These are phyloP conservation scores for Prosopis cineraria DNA, from an alignment of 306 rosid genomes.

Conservation along the genomic window DNA sequence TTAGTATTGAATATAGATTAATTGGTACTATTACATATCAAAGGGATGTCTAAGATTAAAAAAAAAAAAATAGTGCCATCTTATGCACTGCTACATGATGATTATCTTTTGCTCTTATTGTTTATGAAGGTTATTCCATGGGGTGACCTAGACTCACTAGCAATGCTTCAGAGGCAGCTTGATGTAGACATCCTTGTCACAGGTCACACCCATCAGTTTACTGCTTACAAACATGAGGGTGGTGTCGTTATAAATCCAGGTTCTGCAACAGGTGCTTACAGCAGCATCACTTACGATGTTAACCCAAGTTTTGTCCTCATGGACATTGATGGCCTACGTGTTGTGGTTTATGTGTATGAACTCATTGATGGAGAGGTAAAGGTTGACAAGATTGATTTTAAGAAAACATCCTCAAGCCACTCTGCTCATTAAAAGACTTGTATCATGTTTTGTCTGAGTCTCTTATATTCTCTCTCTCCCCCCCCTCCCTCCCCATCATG, in stretches of 20 bases:
- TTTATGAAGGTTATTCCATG: slow-evolving; percentile 90
- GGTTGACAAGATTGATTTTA: slow-evolving; percentile 99
- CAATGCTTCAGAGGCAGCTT: slow-evolving; percentile 98
- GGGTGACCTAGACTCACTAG: slow-evolving; percentile 99
- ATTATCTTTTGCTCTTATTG: slow-evolving; percentile 20
- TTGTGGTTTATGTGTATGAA: slow-evolving; percentile 95
- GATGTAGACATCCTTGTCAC: slow-evolving; percentile 98
- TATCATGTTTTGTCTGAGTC: slow-evolving; percentile 13
- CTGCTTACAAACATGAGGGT: slow-evolving; percentile 97
- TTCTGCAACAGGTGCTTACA: slow-evolving; percentile 94
- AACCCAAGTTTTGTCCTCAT: slow-evolving; percentile 98
- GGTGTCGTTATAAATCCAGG: slow-evolving; percentile 99
- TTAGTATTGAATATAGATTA: neutral
- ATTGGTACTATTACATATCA: neutral
- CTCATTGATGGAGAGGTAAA: slow-evolving; percentile 97
- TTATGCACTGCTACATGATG: slow-evolving; percentile 11
- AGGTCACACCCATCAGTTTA: slow-evolving; percentile 95
- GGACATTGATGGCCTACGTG: slow-evolving; percentile 97
- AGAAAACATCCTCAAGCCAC: slow-evolving; percentile 80
- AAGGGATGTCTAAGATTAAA: neutral
- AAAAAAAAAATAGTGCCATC: neutral
- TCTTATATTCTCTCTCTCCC: slow-evolving; percentile 8
- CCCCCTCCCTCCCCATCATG: neutral
- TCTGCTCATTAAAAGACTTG: slow-evolving; percentile 58
- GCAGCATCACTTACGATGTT: slow-evolving; percentile 94